Evolutionary conservation across 192 early-diverging fungal species (phyloP).

Genomic region (Coemansia sp.): DNA sequence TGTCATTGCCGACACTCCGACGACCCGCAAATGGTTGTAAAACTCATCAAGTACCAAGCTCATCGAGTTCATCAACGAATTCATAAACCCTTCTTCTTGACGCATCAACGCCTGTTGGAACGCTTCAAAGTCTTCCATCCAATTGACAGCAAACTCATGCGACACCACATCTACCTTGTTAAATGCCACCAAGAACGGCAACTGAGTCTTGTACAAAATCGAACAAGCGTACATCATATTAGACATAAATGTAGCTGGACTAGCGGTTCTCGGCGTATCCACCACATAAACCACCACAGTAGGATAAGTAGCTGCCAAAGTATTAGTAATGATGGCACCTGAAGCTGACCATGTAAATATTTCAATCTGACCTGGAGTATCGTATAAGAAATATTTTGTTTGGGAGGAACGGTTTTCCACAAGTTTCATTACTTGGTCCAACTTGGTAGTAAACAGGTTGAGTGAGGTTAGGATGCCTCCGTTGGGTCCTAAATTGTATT

Average conservation of each 20-base stretch:
- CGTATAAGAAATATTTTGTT: constrained; percentile 72
- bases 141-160: constrained; percentile 87
- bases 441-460: constrained; percentile 97
- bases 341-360: constrained; percentile 99
- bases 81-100: constrained; percentile 91
- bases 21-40: constrained; percentile 78
- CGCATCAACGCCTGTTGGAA: constrained; percentile 83
- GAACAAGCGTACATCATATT: constrained; percentile 98
- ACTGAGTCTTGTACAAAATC: constrained; percentile 96
- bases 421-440: constrained; percentile 93
- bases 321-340: constrained; percentile 93
- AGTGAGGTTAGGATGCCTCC: constrained; percentile 94
- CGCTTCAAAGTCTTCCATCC: constrained; percentile 96
- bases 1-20: constrained; percentile 89
- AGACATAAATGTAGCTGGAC: constrained; percentile 95
- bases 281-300: constrained; percentile 92
- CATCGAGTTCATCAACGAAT: constrained; percentile 91
- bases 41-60: constrained; percentile 97
- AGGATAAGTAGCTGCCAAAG: constrained; percentile 87
- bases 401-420: constrained; percentile 74
- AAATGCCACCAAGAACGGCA: constrained; percentile 94
- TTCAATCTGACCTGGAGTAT: constrained; percentile 99
- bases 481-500: constrained; percentile 96
- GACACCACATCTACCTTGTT: constrained; percentile 94
- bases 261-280: constrained; percentile 90